Percentiles rank a stretch among this genome's conserved stretches.
Conservation (phyloP, 176 grass and related monocot species). For the Poa annua region DNA sequence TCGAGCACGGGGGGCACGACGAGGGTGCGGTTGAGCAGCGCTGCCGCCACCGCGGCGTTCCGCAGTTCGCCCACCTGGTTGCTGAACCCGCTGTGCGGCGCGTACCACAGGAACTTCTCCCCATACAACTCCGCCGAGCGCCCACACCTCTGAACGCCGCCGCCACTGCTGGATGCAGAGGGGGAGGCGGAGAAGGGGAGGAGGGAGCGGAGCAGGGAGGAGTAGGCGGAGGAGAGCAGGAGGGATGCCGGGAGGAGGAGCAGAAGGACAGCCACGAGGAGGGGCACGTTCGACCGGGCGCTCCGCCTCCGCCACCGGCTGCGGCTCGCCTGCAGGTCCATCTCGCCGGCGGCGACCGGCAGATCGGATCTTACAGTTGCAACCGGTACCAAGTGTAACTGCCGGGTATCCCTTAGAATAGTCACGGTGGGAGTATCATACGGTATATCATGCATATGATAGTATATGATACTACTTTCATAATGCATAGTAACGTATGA, state of each 20-base stretch:
- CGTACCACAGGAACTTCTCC: conserved; percentile 89
- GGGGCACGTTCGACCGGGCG: conserved; percentile 48
- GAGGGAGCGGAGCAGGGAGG: conserved; percentile 50
- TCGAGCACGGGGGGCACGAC: conserved; percentile 88
- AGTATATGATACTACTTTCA: too few species aligned
- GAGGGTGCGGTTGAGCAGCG: conserved; percentile 86
- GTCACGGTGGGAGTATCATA: too few species aligned
- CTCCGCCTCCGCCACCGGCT: conserved; percentile 75
- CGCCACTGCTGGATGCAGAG: not conserved
- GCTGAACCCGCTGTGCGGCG: conserved; percentile 93
- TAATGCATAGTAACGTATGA: too few species aligned
- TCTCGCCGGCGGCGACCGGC: conserved; percentile 26
- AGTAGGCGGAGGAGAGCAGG: conserved; percentile 49
- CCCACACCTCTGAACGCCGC: conserved; percentile 37
- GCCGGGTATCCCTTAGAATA: too few species aligned
- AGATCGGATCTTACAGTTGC: conserved; percentile 33
- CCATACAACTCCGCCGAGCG: conserved; percentile 40
- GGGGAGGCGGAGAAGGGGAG: conserved; percentile 29
- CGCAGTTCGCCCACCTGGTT: conserved; percentile 90
- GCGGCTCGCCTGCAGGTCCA: conserved; percentile 57
- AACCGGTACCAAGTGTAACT: not conserved
- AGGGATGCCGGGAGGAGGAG: conserved; percentile 44
- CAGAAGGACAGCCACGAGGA: conserved; percentile 51
- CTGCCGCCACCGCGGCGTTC: conserved; percentile 74
- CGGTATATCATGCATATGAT: too few species aligned